phyloP scores from a whole-genome alignment of 2,329 filamentous ascomycete species.

The Periconia sp. region DNA sequence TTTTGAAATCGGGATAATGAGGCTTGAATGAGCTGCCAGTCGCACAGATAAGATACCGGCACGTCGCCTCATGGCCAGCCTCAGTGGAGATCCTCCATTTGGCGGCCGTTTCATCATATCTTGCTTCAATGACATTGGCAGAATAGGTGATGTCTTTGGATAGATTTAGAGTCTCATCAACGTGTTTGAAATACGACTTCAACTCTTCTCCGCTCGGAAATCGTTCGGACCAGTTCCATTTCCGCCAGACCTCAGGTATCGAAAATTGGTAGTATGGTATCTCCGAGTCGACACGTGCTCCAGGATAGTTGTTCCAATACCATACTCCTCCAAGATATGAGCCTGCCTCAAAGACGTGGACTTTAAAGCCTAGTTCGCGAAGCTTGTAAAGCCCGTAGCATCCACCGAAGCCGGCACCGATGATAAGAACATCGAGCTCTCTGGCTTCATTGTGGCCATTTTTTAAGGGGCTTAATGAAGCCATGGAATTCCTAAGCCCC shows the following conservation, averaged over 20 bases:
- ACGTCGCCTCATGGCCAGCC: background rate
- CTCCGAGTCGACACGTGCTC: constrained; percentile 50
- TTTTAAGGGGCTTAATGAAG: too few species aligned
- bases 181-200: constrained; percentile 60
- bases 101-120: background rate
- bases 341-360: constrained; percentile 31
- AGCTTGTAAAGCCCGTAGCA: constrained; percentile 36
- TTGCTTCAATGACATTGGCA: background rate
- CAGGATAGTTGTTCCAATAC: constrained; percentile 24
- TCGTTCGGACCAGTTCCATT: constrained; percentile 59
- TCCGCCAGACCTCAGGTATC: constrained; percentile 47
- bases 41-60: background rate
- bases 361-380: constrained; percentile 26
- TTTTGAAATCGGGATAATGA: background rate
- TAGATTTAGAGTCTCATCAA: constrained; percentile 58
- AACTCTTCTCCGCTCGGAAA: constrained; percentile 58
- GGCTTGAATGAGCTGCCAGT: background rate
- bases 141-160: constrained; percentile 51
- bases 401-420: constrained; percentile 39
- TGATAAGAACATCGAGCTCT: constrained; percentile 19
- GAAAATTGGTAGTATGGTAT: constrained; percentile 49
- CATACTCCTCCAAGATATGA: constrained; percentile 39
- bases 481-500: too few species aligned
- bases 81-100: background rate
- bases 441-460: too few species aligned